phyloP scores from a whole-genome alignment of 2,329 filamentous ascomycete species.

The Pleurostoma richardsiae region DNA sequence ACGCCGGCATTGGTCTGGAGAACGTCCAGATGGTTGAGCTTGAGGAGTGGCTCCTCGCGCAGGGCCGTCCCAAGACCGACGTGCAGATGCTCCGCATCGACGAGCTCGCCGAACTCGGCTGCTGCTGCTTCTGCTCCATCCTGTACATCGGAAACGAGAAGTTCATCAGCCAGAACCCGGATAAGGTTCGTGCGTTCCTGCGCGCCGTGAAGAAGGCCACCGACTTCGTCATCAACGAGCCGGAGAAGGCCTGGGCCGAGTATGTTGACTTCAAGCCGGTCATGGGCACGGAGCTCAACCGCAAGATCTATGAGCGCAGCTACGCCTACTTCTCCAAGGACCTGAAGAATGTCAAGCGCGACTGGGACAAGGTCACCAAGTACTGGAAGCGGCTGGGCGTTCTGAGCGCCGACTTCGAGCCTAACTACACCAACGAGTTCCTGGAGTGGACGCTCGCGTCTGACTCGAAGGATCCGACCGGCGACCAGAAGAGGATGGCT shows the following conservation, averaged over 20 bases:
- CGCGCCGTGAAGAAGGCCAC: conserved; percentile 70
- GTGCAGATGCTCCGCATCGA: conserved; percentile 80
- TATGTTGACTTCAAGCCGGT: conserved; percentile 69
- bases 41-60: conserved; percentile 65
- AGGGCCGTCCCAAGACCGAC: conserved; percentile 58
- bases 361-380: conserved; percentile 73
- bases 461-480: conserved; percentile 62
- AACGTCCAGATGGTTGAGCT: conserved; percentile 83
- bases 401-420: conserved; percentile 54
- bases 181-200: conserved; percentile 63
- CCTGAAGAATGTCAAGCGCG: conserved; percentile 67
- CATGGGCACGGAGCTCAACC: conserved; percentile 64
- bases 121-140: conserved; percentile 81
- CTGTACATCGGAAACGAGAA: conserved; percentile 74
- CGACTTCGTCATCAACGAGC: conserved; percentile 62
- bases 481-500: conserved; percentile 72
- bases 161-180: conserved; percentile 62
- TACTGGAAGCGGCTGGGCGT: conserved; percentile 72
- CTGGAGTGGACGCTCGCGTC: conserved; percentile 60
- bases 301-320: conserved; percentile 75
- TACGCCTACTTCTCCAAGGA: conserved; percentile 73
- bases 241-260: conserved; percentile 59
- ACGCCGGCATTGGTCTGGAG: conserved; percentile 69
- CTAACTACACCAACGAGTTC: conserved; percentile 73
- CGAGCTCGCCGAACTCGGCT: conserved; percentile 72